A percentile compares a stretch with the other conserved stretches of the same genome.
phyloP scores from a whole-genome alignment of 1,284 basidiomycete genomes.

The Agaricales sp. region DNA sequence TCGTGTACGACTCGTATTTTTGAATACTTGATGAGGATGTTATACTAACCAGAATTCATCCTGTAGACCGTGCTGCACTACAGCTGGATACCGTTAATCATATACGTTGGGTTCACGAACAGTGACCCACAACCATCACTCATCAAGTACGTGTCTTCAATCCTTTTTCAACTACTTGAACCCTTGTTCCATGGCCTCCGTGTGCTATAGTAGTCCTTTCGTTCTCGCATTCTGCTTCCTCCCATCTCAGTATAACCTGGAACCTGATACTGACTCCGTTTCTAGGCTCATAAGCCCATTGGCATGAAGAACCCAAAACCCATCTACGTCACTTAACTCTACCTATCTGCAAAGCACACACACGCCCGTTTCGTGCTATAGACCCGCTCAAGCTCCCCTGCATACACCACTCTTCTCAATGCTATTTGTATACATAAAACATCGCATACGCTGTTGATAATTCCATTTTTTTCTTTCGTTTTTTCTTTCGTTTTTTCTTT shows the following conservation, averaged over 20 bases:
- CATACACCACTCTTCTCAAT: too few relatives aligned
- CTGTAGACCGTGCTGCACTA: conserved; percentile 79
- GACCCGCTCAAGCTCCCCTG: too few relatives aligned
- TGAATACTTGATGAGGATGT: conserved; percentile 4
- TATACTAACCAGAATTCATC: conserved; percentile 1
- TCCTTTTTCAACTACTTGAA: neutral
- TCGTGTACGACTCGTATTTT: conserved; percentile 45
- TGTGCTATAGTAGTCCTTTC: neutral
- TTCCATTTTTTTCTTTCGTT: too few relatives aligned
- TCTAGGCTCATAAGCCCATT: conserved; percentile 83
- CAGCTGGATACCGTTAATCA: conserved; percentile 90
- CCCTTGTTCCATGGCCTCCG: neutral
- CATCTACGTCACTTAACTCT: neutral
- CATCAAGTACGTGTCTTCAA: conserved; percentile 68
- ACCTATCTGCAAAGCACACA: too few relatives aligned
- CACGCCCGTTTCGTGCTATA: too few relatives aligned
- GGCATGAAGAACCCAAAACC: conserved; percentile 39
- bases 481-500: too few relatives aligned
- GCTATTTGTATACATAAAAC: neutral
- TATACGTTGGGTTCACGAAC: conserved; percentile 84
- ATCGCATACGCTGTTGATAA: neutral
- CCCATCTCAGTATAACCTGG: conserved; percentile 11
- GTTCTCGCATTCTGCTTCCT: conserved; percentile 6
- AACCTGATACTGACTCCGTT: neutral
- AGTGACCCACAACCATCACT: conserved; percentile 88